phyloP scores from a whole-genome alignment of 306 rosid species.

The Betula pendula region DNA sequence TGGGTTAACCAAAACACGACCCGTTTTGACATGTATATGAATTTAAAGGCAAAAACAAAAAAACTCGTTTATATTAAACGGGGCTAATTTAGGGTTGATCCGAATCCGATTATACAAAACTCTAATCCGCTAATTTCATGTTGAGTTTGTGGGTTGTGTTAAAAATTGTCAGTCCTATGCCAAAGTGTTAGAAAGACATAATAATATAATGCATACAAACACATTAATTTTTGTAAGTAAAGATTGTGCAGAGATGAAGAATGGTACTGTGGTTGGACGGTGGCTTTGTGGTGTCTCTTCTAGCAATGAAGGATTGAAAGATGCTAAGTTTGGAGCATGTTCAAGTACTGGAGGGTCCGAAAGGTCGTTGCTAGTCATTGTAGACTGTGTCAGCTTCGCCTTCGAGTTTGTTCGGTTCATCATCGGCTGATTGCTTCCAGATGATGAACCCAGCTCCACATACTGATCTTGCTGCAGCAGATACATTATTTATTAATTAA shows the following conservation, averaged over 20 bases:
- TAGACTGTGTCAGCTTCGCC: not conserved
- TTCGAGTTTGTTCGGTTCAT: not conserved
- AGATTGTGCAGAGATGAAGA: not conserved
- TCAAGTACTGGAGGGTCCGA: not conserved
- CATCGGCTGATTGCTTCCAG: not conserved
- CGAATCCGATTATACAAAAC: no score
- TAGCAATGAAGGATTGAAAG: not conserved
- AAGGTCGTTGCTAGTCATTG: not conserved
- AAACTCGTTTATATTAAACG: no score
- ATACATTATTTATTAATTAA: not conserved
- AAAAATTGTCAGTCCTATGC: no score
- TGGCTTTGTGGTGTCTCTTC: not conserved
- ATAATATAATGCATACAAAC: not conserved
- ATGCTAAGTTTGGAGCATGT: not conserved
- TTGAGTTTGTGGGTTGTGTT: no score
- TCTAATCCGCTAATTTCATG: no score
- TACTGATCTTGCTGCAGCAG: not conserved
- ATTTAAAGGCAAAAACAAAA: not conserved
- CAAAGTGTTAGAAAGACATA: no score
- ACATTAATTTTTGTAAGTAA: not conserved
- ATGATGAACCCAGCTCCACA: conserved; percentile 14
- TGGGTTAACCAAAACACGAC: no score
- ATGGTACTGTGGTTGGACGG: not conserved
- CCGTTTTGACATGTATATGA: no score
- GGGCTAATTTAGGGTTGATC: no score